Conservation (phyloP, 2,329 filamentous ascomycete species). For the Diaporthe nobilis region DNA sequence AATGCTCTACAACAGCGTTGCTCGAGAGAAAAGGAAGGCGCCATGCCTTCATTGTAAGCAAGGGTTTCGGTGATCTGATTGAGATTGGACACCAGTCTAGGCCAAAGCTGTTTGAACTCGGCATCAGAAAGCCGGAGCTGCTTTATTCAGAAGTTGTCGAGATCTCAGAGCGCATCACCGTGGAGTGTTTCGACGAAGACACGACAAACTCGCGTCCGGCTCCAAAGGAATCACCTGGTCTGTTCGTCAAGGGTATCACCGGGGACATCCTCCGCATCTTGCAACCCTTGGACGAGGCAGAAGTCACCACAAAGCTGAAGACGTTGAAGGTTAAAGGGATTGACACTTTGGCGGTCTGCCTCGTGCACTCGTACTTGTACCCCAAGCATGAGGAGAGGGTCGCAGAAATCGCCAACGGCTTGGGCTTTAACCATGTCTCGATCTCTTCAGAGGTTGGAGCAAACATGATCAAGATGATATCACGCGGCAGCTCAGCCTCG, state of each 20-base stretch:
- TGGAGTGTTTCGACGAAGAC: slow-evolving; percentile 75
- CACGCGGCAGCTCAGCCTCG: slow-evolving; percentile 76
- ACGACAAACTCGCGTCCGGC: slow-evolving; percentile 53
- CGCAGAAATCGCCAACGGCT: slow-evolving; percentile 65
- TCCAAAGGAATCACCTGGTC: slow-evolving; percentile 68
- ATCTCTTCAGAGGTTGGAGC: slow-evolving; percentile 77
- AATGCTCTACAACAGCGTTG: slow-evolving; percentile 56
- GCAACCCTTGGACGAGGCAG: slow-evolving; percentile 57
- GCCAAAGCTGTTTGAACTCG: slow-evolving; percentile 80
- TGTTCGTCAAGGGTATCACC: slow-evolving; percentile 51
- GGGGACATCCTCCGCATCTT: slow-evolving; percentile 77
- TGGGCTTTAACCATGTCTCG: slow-evolving; percentile 78
- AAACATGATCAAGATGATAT: slow-evolving; percentile 78
- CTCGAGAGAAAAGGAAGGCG: slow-evolving; percentile 80
- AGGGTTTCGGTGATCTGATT: slow-evolving; percentile 79
- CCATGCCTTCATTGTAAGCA: slow-evolving; percentile 79
- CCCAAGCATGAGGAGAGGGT: slow-evolving; percentile 75
- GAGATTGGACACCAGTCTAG: slow-evolving; percentile 80
- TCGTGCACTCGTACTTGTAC: slow-evolving; percentile 79
- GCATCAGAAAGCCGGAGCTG: slow-evolving; percentile 74
- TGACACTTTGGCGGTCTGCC: slow-evolving; percentile 68
- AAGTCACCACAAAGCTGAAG: slow-evolving; percentile 53
- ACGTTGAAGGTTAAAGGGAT: slow-evolving; percentile 65
- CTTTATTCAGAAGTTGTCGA: slow-evolving; percentile 79
- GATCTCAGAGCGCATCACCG: slow-evolving; percentile 79